These are phyloP conservation scores for Pythium periplocum DNA, from an alignment of 352 stramenopile species.

Conservation along the genomic window DNA sequence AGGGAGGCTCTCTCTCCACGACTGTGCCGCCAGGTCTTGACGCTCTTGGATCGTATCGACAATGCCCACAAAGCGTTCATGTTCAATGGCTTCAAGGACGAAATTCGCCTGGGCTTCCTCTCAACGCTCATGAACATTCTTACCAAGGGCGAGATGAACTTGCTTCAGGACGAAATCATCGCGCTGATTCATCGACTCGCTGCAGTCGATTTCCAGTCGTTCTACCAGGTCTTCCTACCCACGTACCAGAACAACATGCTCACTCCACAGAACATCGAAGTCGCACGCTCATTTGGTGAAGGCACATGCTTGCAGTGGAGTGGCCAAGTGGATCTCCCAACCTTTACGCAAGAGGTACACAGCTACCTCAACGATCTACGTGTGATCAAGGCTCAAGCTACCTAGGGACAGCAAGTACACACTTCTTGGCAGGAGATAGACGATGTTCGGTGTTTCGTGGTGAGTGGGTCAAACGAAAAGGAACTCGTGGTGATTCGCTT, in stretches of 20 bases:
- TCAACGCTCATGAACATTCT: slow-evolving; percentile 76
- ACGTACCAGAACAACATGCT: slow-evolving; percentile 65
- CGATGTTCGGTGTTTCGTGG: too few relatives aligned
- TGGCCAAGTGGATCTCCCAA: slow-evolving; percentile 67
- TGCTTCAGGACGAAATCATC: slow-evolving; percentile 75
- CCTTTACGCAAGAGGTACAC: slow-evolving; percentile 64
- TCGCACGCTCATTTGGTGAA: slow-evolving; percentile 36
- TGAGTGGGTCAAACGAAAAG: too few relatives aligned
- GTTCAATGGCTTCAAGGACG: slow-evolving; percentile 66
- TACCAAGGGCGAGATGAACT: slow-evolving; percentile 71
- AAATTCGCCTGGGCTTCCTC: slow-evolving; percentile 72
- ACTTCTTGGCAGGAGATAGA: too few relatives aligned
- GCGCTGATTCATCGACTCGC: slow-evolving; percentile 64
- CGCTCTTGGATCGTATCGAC: slow-evolving; percentile 60
- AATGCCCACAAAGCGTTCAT: slow-evolving; percentile 57
- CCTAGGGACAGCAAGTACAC: too few relatives aligned
- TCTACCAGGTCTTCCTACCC: slow-evolving; percentile 66
- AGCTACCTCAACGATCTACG: slow-evolving; percentile 75
- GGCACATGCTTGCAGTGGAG: slow-evolving; percentile 67
- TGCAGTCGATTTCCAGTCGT: slow-evolving; percentile 66
- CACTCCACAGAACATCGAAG: slow-evolving; percentile 39
- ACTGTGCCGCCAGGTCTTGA: slow-evolving; percentile 70
- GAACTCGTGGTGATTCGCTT: too few relatives aligned
- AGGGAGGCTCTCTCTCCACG: slow-evolving; percentile 34
- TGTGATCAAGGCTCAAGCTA: slow-evolving; percentile 59